Conservation (phyloP, 2,329 filamentous ascomycete genomes). For the Chrysoporthe austroafricana region DNA sequence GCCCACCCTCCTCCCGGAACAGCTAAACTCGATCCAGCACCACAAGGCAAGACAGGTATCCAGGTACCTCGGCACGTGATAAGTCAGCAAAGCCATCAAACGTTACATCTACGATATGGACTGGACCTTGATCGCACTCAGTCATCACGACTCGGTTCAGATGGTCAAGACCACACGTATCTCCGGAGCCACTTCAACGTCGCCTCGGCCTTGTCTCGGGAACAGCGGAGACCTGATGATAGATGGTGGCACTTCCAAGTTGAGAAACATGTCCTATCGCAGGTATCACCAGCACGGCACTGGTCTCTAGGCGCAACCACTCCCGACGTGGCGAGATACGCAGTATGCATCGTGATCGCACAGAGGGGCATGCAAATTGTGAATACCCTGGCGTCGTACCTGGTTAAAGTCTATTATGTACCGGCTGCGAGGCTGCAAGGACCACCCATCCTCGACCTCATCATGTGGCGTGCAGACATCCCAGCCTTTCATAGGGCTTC, state of each 20-base stretch:
- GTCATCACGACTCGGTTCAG: not conserved
- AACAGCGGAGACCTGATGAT: constrained; percentile 1
- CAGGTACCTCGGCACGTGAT: not conserved
- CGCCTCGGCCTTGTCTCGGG: constrained; percentile 20
- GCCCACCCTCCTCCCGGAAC: not conserved
- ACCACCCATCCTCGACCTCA: too few species aligned
- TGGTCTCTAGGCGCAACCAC: not conserved
- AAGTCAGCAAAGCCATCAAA: constrained; percentile 1
- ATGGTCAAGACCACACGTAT: constrained; percentile 22
- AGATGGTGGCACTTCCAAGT: not conserved
- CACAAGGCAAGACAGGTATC: not conserved
- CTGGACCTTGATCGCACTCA: not conserved
- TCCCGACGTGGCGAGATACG: not conserved
- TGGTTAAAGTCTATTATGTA: not conserved
- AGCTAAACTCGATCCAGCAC: not conserved
- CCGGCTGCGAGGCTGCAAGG: too few species aligned
- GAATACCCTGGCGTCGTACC: not conserved
- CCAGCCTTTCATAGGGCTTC: not conserved
- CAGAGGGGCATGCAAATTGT: not conserved
- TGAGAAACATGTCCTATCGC: not conserved
- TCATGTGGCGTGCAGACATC: not conserved
- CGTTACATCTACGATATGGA: constrained; percentile 23
- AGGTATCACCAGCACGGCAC: not conserved
- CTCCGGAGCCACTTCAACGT: constrained; percentile 26
- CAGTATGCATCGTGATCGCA: not conserved